Evolutionary conservation across 495 filamentous ascomycete species (phyloP), one percentile per base, ranked within the genome.

Genomic region (Amphirosellinia nigrospora): DNA sequence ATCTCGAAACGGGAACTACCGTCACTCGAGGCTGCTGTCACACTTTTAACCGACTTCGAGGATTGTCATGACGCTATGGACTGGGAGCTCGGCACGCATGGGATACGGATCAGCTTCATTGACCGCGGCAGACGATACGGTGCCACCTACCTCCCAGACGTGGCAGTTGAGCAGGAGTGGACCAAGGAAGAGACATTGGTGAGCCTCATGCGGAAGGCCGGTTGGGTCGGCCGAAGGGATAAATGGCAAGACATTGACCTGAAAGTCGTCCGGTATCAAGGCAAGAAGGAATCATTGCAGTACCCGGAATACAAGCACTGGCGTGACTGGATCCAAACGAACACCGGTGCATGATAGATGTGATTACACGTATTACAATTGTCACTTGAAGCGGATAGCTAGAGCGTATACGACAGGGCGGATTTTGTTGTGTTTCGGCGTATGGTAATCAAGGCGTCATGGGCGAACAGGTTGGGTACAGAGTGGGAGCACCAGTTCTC

Each of bases 161-260:
- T 98, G 13, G 89, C 95, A 3, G 83, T 86, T 4, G 96, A 99
- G 83, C 96, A 99, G 79, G 93, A 92, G 26, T 99, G 96, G 96
- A 93, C 89, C 16, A 97, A 96, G 79, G 94, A 97, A 80, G 93
- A 98, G 84, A 93, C 94, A 2, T 74, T 98, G 28, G 85, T 92
- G 43, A 95, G 92, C 78, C 79, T 97, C 73, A 97, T 98, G 93
- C 86, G 94, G 65, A 97, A 98, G 84, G 95, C 94, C 0, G 94
- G 94, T 0, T 98, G 93, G 94, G 82, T 82, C 69, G 89, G 91
- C 4, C 79, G 82, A 70, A 87, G 82, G 81, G 84, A 89, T 72
- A 81, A 87, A 77, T 98, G 94, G 96, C 83, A 83, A 52, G 89
- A 91, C 66, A 89, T 96, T 39, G 88, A 92, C 43, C 85, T 97